Base-by-base conservation (phyloP, 805 yeast genomes). In the Blastobotrys terrestris region DNA sequence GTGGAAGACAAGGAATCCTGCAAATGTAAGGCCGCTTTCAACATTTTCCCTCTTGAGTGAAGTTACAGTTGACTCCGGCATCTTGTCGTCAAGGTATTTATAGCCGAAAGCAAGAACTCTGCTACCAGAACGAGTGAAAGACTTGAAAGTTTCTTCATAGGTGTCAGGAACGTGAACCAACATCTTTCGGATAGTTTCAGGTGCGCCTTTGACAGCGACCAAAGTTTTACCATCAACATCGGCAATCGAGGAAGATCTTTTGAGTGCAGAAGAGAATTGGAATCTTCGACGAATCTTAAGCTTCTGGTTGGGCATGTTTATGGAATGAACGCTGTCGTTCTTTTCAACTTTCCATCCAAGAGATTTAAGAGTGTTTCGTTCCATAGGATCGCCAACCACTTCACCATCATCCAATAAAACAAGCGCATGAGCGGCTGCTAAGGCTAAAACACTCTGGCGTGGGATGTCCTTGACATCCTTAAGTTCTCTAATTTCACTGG, bases 361-460 rank as follows among this genome's bases (percentile, higher is more conserved):
- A 43, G 95, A 92, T 60, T 83, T 84, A 61, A 94, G 75, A 50
- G 99, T 94, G 22, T 95, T 97, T 71, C 90, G 89, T 72, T 94
- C 99, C 98, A 94, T 92, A 58, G 99, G 97, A 66, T 94, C 99
- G 71, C 99, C 99, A 56, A 94, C 99, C 60, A 91, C 81, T 57
- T 94, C 98, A 62, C 98, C 99, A 67, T 91, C 96, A 63, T 94
- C 97, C 55, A 94, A 77, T 63, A 84, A 82, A 22, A 94, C 99
- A 59, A 94, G 77, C 26, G 99, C 98, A 69, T 94, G 99, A 39
- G 96, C 97, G 53, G 97, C 84, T 56, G 97, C 98, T 58, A 94
- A 77, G 40, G 87, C 89, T 56, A 78, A 75, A 42, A 81, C 73
- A 7, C 95, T 84, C 45, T 79, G 77, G 31, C 69, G 74, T 5